These are phyloP conservation scores for Globisporangium ultimum DNA, from an alignment of 352 stramenopile genomes.

Conservation along the genomic window DNA sequence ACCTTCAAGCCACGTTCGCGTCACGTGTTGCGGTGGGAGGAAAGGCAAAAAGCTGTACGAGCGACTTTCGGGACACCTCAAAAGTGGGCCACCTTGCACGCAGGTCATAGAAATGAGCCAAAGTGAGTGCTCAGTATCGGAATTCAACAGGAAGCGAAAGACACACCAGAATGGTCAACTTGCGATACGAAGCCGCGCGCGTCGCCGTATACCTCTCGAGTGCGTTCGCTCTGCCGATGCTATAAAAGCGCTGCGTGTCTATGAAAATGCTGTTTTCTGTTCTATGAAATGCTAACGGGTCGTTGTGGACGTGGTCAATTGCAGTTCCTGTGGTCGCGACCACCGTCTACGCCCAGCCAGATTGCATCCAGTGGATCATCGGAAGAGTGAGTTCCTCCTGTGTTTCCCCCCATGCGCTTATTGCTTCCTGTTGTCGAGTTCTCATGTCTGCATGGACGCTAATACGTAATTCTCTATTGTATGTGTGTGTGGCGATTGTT, in stretches of 20 bases:
- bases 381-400: slow-evolving; percentile 30
- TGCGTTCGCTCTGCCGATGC: slow-evolving; percentile 21
- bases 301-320: slow-evolving; percentile 1
- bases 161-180: slow-evolving; percentile 47
- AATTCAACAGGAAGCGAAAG: slow-evolving; percentile 13
- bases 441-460: too few species aligned
- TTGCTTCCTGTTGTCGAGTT: background rate
- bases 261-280: background rate
- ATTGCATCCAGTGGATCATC: slow-evolving; percentile 83
- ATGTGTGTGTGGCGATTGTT: background rate
- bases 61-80: slow-evolving; percentile 5
- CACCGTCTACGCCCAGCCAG: slow-evolving; percentile 80
- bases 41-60: slow-evolving; percentile 3
- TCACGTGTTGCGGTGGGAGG: slow-evolving; percentile 7
- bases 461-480: background rate
- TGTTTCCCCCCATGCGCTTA: background rate
- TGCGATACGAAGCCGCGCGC: slow-evolving; percentile 61
- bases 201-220: slow-evolving; percentile 72
- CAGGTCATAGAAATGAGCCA: slow-evolving; percentile 6
- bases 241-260: background rate
- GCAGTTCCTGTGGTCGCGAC: slow-evolving; percentile 76
- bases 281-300: background rate
- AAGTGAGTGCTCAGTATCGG: slow-evolving; percentile 4
- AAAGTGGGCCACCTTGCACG: background rate
- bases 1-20: slow-evolving; percentile 1